phyloP scores from a whole-genome alignment of 2,329 filamentous ascomycete genomes.

The Thelonectria olida region DNA sequence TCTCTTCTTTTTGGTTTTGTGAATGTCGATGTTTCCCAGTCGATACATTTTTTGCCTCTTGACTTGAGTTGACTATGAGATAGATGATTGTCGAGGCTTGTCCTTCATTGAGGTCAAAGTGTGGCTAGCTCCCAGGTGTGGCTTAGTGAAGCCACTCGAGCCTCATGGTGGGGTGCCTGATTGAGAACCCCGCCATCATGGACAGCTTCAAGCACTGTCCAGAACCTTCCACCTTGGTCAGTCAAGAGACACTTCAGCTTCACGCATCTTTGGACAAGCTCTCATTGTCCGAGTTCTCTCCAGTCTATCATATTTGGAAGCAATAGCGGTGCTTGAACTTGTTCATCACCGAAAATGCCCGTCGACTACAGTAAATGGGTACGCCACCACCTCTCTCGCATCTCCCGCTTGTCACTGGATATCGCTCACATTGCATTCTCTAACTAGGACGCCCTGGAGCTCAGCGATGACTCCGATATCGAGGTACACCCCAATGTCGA shows the following conservation, averaged over 20 bases:
- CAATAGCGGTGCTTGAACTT: background rate
- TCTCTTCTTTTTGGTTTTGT: background rate
- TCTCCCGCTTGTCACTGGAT: background rate
- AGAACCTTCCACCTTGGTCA: slow-evolving; percentile 41
- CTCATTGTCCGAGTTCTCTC: background rate
- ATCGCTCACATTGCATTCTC: slow-evolving; percentile 19
- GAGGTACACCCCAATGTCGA: slow-evolving; percentile 99
- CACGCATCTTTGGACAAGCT: background rate
- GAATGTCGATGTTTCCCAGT: background rate
- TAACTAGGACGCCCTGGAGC: slow-evolving; percentile 83
- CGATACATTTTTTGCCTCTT: slow-evolving; percentile 1
- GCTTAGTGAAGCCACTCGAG: background rate
- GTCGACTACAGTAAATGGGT: slow-evolving; percentile 77
- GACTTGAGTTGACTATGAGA: background rate
- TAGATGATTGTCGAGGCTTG: too few species aligned
- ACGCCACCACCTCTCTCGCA: slow-evolving; percentile 34
- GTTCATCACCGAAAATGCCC: slow-evolving; percentile 51
- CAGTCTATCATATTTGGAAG: background rate
- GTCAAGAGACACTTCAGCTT: slow-evolving; percentile 7
- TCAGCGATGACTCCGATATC: slow-evolving; percentile 97
- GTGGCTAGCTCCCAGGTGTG: slow-evolving; percentile 14
- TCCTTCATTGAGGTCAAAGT: background rate
- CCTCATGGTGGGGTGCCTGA: slow-evolving; percentile 34
- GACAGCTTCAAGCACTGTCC: slow-evolving; percentile 33
- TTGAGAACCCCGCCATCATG: slow-evolving; percentile 38